These are phyloP conservation scores for Wickerhamiella dianesei DNA, from an alignment of 805 yeast genomes.

Conservation along the genomic window DNA sequence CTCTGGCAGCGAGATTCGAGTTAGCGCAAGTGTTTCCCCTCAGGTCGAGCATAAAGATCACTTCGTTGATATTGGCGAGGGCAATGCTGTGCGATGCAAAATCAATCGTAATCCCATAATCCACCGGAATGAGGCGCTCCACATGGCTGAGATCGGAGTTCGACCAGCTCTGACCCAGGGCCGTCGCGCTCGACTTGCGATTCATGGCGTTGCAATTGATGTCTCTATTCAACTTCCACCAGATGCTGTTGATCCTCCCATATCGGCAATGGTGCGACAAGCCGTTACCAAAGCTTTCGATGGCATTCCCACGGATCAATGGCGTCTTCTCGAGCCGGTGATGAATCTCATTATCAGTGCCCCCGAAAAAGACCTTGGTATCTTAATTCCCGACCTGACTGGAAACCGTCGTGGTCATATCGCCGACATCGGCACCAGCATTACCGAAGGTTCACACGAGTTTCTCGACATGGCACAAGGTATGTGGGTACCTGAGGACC, in stretches of 20 bases:
- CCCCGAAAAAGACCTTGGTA: slow-evolving; percentile 55
- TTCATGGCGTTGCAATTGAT: slow-evolving; percentile 48
- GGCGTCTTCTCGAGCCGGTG: slow-evolving; percentile 68
- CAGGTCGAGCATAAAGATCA: too few species aligned
- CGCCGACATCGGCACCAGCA: slow-evolving; percentile 49
- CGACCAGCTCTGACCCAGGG: slow-evolving; percentile 33
- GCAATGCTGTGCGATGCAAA: slow-evolving; percentile 1
- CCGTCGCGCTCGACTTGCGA: slow-evolving; percentile 32
- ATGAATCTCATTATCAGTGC: slow-evolving; percentile 64
- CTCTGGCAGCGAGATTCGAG: slow-evolving; percentile 9
- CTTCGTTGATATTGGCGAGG: slow-evolving; percentile 6
- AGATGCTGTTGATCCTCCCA: slow-evolving; percentile 30
- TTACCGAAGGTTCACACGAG: slow-evolving; percentile 6
- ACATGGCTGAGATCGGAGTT: slow-evolving; percentile 22
- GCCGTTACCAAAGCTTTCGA: slow-evolving; percentile 32
- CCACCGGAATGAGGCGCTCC: slow-evolving; percentile 20
- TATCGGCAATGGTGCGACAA: slow-evolving; percentile 35
- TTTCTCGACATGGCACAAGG: slow-evolving; percentile 33
- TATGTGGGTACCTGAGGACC: slow-evolving; percentile 34
- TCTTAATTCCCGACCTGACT: slow-evolving; percentile 71
- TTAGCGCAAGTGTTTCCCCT: not conserved
- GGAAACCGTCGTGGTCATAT: slow-evolving; percentile 67
- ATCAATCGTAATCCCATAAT: slow-evolving; percentile 19
- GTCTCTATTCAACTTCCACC: slow-evolving; percentile 44
- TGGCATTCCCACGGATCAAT: slow-evolving; percentile 18